Evolutionary conservation across 2,329 filamentous ascomycete genomes (phyloP), one percentile per base, ranked within the genome.

Genomic region (Akanthomyces lecanii): DNA sequence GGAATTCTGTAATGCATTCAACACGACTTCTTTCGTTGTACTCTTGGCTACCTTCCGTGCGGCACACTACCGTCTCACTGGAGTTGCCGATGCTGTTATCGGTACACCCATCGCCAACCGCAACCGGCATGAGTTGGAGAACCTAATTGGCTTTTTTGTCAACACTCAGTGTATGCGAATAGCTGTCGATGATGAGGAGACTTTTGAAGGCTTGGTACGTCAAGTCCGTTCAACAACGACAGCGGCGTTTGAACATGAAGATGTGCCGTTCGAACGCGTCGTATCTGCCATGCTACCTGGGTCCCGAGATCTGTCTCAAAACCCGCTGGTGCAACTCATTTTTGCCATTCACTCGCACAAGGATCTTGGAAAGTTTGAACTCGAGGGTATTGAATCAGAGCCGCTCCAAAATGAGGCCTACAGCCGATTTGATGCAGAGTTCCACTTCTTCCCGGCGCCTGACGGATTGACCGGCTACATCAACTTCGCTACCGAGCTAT

Each of bases 141-240:
- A 61, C 36, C 23, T 65, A 2, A 59, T 67, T 10, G 67, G 67
- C 33, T 67, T 67, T 61, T 68, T 68, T 45, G 67, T 66, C n/a
- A 67, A 67, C 33, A 64, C 55, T 3, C 67, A 67, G 53, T 67
- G 66, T 21, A 64, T 68, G n/a, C 54, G 67, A 0, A 47, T 63
- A 11, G 33, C n/a, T 4, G 36, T 67, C 1, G 48, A 62, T 3
- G 62, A 62, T 3, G 59, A 63, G 0, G 61, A 60, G 2, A 55
- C 67, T 3, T 66, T 68, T 25, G 56, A 55, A 1, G 23, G 28
- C 2, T 40, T 68, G 6, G 64, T 68, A 4, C 54, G 44, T 4
- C 64, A 67, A n/a, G 66, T 66, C 14, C 54, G 53, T 11, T 10
- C n/a, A 2, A 64, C 54, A 1, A 40, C 53, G 2, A 62, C 58